phyloP scores from a whole-genome alignment of 371 early-diverging fungal genomes.

The Choanephora cucurbitarum region DNA sequence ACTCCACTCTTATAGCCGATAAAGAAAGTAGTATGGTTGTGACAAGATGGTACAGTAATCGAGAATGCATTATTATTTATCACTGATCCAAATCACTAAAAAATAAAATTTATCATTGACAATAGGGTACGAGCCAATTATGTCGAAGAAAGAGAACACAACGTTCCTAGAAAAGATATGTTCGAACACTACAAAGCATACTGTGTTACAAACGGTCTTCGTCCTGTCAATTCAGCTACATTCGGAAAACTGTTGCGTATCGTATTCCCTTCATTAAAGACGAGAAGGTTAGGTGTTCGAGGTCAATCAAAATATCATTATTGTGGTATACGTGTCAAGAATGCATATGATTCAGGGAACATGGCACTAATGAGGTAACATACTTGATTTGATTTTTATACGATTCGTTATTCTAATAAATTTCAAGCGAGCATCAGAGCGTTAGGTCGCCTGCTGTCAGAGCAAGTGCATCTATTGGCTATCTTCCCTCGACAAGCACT shows the following conservation, averaged over 20 bases:
- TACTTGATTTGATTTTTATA: not conserved
- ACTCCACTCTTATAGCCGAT: constrained; percentile 23
- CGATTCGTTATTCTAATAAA: too few species aligned
- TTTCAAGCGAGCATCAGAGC: not conserved
- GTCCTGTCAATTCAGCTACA: constrained; percentile 67
- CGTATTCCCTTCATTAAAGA: constrained; percentile 63
- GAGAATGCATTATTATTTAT: constrained; percentile 4
- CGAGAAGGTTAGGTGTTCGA: constrained; percentile 64
- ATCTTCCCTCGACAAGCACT: not conserved
- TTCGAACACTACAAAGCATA: constrained; percentile 60
- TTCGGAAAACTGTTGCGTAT: constrained; percentile 69
- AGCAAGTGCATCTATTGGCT: not conserved
- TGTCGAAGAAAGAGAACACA: constrained; percentile 49
- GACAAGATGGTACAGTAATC: constrained; percentile 25
- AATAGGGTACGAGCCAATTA: constrained; percentile 59
- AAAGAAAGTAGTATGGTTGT: constrained; percentile 31
- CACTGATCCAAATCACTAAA: not conserved
- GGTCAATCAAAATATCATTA: constrained; percentile 68
- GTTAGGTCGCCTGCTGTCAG: not conserved
- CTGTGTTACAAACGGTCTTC: constrained; percentile 39
- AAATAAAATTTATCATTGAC: not conserved
- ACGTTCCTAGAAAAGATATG: constrained; percentile 63
- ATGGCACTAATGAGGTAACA: not conserved
- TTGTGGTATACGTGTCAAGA: constrained; percentile 48
- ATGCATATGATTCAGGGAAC: not conserved